Percentiles rank a stretch among this genome's conserved stretches.
Evolutionary conservation across 2,329 filamentous ascomycete species (phyloP).

Genomic region (Diaporthe caulivora): DNA sequence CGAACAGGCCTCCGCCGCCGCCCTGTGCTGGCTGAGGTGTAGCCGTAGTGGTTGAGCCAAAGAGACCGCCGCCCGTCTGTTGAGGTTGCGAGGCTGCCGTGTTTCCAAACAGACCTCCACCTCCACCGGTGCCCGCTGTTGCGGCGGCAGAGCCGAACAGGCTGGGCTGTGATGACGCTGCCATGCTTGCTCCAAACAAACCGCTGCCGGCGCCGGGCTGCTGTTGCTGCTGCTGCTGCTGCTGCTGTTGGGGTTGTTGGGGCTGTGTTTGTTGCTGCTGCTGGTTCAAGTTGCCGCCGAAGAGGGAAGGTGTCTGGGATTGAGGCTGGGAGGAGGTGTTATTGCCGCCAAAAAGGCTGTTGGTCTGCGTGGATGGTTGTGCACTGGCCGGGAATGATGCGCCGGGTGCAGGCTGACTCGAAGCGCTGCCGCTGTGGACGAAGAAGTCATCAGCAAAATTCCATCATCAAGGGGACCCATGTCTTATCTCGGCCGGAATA

Average conservation of each 20-base stretch:
- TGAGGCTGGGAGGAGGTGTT: slow-evolving; percentile 32
- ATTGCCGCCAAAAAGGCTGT: slow-evolving; percentile 52
- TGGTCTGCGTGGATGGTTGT: slow-evolving; percentile 46
- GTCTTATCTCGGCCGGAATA: slow-evolving; percentile 40
- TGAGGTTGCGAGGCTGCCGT: slow-evolving; percentile 38
- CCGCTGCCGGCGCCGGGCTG: slow-evolving; percentile 35
- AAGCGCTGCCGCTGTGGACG: slow-evolving; percentile 44
- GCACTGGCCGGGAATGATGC: slow-evolving; percentile 41
- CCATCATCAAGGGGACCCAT: slow-evolving; percentile 35
- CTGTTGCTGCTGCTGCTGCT: slow-evolving; percentile 44
- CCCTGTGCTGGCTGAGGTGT: slow-evolving; percentile 42
- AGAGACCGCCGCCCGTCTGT: slow-evolving; percentile 48
- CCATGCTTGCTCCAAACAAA: slow-evolving; percentile 48
- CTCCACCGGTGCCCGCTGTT: slow-evolving; percentile 35
- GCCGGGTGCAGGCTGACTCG: slow-evolving; percentile 49
- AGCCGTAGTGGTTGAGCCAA: slow-evolving; percentile 45
- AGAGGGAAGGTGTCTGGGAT: slow-evolving; percentile 44
- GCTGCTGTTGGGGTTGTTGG: no score
- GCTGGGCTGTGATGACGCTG: slow-evolving; percentile 41
- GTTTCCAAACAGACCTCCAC: slow-evolving; percentile 36
- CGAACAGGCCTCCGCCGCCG: slow-evolving; percentile 47
- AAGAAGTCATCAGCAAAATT: slow-evolving; percentile 19
- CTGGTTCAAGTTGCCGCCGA: slow-evolving; percentile 47
- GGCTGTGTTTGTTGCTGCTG: slow-evolving; percentile 43
- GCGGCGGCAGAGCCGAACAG: slow-evolving; percentile 42